phyloP scores from a whole-genome alignment of 23 red algal species.

The Gracilariopsis chorda region DNA sequence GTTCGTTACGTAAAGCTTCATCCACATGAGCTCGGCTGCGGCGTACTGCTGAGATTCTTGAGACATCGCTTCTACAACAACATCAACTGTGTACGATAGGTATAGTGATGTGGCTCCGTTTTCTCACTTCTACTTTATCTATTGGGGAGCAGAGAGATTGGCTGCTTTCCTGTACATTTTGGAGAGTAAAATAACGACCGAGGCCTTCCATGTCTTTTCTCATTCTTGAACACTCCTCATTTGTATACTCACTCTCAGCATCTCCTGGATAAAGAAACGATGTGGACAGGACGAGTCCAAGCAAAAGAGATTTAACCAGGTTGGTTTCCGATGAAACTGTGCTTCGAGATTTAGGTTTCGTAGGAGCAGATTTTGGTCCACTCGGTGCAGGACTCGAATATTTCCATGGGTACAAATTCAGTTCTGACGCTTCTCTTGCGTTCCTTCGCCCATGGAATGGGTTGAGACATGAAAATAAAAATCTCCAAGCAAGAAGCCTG shows the following conservation, averaged over 20 bases:
- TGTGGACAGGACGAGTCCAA: neutral
- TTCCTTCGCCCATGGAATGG: conserved; percentile 15
- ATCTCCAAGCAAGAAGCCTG: conserved; percentile 35
- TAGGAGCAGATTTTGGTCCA: neutral
- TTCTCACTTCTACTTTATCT: neutral
- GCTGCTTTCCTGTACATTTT: neutral
- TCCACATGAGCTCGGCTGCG: neutral
- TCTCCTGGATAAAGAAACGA: neutral
- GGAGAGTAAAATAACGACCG: neutral
- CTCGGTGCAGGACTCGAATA: neutral
- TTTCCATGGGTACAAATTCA: neutral
- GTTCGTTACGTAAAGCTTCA: neutral
- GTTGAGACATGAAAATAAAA: conserved; percentile 24
- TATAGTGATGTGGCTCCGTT: neutral
- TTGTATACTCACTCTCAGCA: too few relatives aligned
- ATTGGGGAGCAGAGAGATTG: too few relatives aligned
- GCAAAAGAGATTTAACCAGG: neutral
- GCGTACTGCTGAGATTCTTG: neutral
- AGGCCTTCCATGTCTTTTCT: neutral
- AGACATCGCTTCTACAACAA: conserved; percentile 1
- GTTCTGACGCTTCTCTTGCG: neutral
- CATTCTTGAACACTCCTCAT: neutral
- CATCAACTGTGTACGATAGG: neutral
- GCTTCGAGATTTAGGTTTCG: neutral
- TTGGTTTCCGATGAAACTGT: neutral